These are phyloP conservation scores for Debaryomyces coudertii DNA, from an alignment of 1,139 yeast species.

Conservation along the genomic window DNA sequence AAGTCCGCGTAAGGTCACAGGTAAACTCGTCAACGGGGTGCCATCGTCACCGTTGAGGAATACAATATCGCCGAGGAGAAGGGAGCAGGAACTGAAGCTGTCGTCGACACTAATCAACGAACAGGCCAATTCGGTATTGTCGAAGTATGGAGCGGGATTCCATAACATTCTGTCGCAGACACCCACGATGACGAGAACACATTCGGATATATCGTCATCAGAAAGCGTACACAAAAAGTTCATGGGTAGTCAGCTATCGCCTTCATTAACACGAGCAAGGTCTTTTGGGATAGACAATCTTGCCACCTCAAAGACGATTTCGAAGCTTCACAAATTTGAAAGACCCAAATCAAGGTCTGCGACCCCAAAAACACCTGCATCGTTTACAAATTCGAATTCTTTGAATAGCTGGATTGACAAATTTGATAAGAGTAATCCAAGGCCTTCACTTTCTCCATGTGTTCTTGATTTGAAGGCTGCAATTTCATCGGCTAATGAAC, in stretches of 20 bases:
- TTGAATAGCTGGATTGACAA: slow-evolving; percentile 39
- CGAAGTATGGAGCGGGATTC: slow-evolving; percentile 42
- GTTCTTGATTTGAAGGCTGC: background rate
- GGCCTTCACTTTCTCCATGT: background rate
- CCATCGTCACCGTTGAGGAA: slow-evolving; percentile 44
- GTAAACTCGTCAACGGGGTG: slow-evolving; percentile 14
- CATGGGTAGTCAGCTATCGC: slow-evolving; percentile 19
- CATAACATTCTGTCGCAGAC: slow-evolving; percentile 29
- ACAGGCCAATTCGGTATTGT: slow-evolving; percentile 39
- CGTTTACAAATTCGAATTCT: slow-evolving; percentile 12
- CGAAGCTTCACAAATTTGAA: slow-evolving; percentile 8
- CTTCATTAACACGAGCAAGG: slow-evolving; percentile 32
- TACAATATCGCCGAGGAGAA: slow-evolving; percentile 11
- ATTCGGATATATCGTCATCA: slow-evolving; percentile 30
- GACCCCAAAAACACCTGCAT: slow-evolving; percentile 10
- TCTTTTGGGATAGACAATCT: slow-evolving; percentile 30
- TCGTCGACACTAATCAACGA: slow-evolving; percentile 31
- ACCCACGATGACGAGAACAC: slow-evolving; percentile 28
- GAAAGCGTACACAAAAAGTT: slow-evolving; percentile 14
- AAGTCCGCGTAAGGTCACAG: slow-evolving; percentile 28
- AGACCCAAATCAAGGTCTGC: slow-evolving; percentile 4
- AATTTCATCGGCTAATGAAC: background rate
- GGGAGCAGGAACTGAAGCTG: slow-evolving; percentile 9
- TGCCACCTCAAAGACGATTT: slow-evolving; percentile 8
- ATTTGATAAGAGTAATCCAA: slow-evolving; percentile 25